These are phyloP conservation scores for Lasiosphaeria ovina DNA, from an alignment of 495 filamentous ascomycete genomes.

Conservation along the genomic window DNA sequence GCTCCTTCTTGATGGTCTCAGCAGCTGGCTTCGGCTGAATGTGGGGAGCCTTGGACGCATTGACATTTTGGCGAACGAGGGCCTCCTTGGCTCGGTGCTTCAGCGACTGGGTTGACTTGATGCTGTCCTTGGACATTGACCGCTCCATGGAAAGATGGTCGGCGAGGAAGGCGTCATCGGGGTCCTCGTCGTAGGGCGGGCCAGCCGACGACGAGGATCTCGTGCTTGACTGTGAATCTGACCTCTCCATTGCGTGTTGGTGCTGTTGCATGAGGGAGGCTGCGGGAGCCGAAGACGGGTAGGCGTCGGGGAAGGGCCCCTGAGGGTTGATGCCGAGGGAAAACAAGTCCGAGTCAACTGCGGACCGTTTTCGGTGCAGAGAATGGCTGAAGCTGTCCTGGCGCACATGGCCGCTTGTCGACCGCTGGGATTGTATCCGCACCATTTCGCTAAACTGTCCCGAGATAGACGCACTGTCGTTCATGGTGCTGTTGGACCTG, in stretches of 20 bases:
- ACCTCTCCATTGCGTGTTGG: conserved; percentile 38
- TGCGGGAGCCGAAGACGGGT: conserved; percentile 29
- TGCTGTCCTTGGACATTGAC: conserved; percentile 43
- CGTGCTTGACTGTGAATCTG: conserved; percentile 30
- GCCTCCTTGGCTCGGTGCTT: conserved; percentile 45
- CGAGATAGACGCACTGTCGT: conserved; percentile 36
- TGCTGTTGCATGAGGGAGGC: conserved; percentile 24
- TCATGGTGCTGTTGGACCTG: conserved; percentile 41
- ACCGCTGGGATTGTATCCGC: conserved; percentile 43
- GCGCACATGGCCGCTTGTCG: conserved; percentile 24
- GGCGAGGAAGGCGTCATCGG: conserved; percentile 10
- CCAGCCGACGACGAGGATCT: conserved; percentile 18
- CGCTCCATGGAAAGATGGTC: conserved; percentile 42
- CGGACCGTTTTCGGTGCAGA: conserved; percentile 34
- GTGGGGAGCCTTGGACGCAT: conserved; percentile 30
- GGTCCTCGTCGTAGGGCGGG: conserved; percentile 7
- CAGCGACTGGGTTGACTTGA: conserved; percentile 40
- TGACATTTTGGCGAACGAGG: conserved; percentile 34
- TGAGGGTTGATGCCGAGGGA: conserved; percentile 32
- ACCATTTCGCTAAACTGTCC: conserved; percentile 43
- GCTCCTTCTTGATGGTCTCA: conserved; percentile 21
- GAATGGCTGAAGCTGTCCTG: conserved; percentile 32
- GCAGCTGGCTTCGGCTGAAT: conserved; percentile 42
- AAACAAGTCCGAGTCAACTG: conserved; percentile 21
- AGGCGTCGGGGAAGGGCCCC: conserved; percentile 34